phyloP scores from a whole-genome alignment of 352 stramenopile species.

The Globisporangium acanthophoron region DNA sequence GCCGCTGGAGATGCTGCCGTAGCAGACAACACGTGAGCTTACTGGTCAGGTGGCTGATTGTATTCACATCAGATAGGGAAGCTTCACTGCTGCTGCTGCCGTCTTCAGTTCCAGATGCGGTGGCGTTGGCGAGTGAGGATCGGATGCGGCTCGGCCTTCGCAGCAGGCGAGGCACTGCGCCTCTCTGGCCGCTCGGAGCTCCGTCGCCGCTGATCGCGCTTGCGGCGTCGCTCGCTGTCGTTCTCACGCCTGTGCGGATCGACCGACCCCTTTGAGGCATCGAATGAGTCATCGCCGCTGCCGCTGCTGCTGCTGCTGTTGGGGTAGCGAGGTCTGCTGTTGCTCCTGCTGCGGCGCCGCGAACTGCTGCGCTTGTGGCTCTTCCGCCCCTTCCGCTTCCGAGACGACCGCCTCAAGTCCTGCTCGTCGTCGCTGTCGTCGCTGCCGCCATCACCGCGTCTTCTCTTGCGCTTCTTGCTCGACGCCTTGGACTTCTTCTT shows the following conservation, averaged over 20 bases:
- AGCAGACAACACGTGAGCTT: neutral
- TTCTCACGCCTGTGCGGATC: neutral
- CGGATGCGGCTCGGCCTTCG: conserved; percentile 1
- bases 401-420: neutral
- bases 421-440: neutral
- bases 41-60: neutral
- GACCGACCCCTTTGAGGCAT: neutral
- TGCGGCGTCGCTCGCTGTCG: neutral
- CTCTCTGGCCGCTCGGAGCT: neutral
- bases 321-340: conserved; percentile 2
- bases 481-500: conserved; percentile 19
- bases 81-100: too few relatives aligned
- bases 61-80: neutral
- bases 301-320: neutral
- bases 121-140: conserved; percentile 30
- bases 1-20: neutral
- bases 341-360: neutral
- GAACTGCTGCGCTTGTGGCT: neutral
- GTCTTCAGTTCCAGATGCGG: conserved; percentile 31
- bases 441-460: neutral
- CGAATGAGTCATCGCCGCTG: neutral
- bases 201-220: neutral
- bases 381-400: neutral
- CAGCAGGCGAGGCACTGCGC: neutral
- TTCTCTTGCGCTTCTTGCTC: conserved; percentile 18